Evolutionary conservation across 768 basidiomycete species (phyloP).

Genomic region (Tricholoma saponaceum): DNA sequence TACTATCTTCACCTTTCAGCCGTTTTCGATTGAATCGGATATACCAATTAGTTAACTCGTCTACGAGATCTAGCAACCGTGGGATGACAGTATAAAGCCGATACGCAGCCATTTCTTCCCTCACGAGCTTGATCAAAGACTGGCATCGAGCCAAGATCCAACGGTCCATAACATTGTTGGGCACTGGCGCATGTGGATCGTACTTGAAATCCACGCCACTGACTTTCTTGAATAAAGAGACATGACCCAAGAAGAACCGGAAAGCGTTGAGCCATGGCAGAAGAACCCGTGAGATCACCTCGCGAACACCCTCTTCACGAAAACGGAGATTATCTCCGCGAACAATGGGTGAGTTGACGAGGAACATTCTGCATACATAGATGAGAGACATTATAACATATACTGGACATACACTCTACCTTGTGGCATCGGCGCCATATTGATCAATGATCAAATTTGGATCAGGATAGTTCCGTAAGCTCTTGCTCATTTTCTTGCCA

Average conservation of each 20-base stretch:
- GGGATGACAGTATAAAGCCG: conserved; percentile 97
- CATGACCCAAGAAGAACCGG: conserved; percentile 99
- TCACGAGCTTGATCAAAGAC: conserved; percentile 88
- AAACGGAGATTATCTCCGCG: conserved; percentile 97
- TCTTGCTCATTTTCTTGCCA: conserved; percentile 99
- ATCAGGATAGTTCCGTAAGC: conserved; percentile 94
- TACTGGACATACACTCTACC: conserved; percentile 37
- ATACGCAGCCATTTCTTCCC: conserved; percentile 95
- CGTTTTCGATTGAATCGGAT: conserved; percentile 97
- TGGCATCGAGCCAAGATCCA: conserved; percentile 99
- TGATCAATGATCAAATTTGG: conserved; percentile 85
- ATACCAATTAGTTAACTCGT: conserved; percentile 99
- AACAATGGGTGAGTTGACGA: conserved; percentile 98
- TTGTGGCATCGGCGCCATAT: conserved; percentile 94
- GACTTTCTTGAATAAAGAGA: conserved; percentile 78
- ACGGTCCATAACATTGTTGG: conserved; percentile 94
- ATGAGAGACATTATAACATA: conserved; percentile 3
- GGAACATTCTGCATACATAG: conserved; percentile 69
- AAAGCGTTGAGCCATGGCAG: conserved; percentile 98
- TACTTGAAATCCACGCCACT: conserved; percentile 78
- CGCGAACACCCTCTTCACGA: conserved; percentile 96
- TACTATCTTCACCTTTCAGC: conserved; percentile 91
- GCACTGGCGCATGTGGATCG: conserved; percentile 78
- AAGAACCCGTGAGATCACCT: conserved; percentile 94
- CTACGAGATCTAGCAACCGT: conserved; percentile 85